Evolutionary conservation across 106 monocot genomes (phyloP).

Genomic region (Platanthera guangdongensis): DNA sequence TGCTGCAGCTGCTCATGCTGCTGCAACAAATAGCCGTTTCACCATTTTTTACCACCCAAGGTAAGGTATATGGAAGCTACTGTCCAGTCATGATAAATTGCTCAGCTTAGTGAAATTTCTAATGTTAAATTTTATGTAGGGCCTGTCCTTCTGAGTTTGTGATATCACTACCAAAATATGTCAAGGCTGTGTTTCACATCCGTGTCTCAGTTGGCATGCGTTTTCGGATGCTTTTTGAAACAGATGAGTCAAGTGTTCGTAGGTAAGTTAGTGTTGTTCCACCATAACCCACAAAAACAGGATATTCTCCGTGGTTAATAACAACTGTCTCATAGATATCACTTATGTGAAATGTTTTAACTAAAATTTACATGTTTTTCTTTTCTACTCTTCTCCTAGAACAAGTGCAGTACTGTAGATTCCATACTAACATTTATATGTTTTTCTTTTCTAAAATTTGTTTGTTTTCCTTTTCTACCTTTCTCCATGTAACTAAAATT

Average conservation of each 20-base stretch:
- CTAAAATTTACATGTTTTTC: background rate
- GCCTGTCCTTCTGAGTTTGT: slow-evolving; percentile 94
- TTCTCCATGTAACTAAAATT: too few species aligned
- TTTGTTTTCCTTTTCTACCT: too few species aligned
- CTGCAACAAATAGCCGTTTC: slow-evolving; percentile 85
- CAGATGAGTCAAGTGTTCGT: slow-evolving; percentile 92
- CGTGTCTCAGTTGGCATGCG: slow-evolving; percentile 95
- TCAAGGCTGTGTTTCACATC: slow-evolving; percentile 86
- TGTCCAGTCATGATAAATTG: background rate
- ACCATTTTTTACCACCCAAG: slow-evolving; percentile 96
- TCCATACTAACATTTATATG: background rate
- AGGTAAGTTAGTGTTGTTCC: slow-evolving; percentile 43
- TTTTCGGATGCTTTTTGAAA: slow-evolving; percentile 96
- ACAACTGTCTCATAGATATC: background rate
- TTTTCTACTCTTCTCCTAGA: background rate
- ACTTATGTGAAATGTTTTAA: background rate
- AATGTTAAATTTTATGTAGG: slow-evolving; percentile 28
- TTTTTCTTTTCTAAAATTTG: too few species aligned
- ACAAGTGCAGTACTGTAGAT: background rate
- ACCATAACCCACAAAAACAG: background rate
- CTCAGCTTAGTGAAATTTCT: background rate
- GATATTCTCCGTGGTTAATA: background rate
- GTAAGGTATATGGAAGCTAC: slow-evolving; percentile 37
- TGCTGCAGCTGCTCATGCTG: slow-evolving; percentile 98
- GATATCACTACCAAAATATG: slow-evolving; percentile 85